These are phyloP conservation scores for Phytophthora sp. DNA, from an alignment of 352 stramenopile genomes.

Conservation along the genomic window DNA sequence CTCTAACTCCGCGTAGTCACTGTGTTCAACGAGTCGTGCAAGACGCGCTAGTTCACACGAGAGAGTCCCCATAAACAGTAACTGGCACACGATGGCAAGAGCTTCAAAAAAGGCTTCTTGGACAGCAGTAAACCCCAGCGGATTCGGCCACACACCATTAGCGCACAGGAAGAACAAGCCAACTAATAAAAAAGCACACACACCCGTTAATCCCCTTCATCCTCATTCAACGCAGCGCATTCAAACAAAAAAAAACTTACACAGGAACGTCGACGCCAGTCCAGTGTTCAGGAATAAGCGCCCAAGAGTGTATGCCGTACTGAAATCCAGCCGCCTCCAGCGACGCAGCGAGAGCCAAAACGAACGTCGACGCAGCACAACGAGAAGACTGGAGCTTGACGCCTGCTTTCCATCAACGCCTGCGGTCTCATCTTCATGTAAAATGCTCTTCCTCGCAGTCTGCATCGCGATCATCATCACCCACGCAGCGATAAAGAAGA, in stretches of 20 bases:
- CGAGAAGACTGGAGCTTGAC: constrained; percentile 6
- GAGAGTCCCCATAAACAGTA: constrained; percentile 89
- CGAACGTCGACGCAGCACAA: constrained; percentile 23
- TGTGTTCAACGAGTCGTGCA: constrained; percentile 61
- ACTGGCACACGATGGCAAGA: constrained; percentile 83
- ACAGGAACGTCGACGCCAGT: constrained; percentile 66
- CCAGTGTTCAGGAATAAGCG: constrained; percentile 53
- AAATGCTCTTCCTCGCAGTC: constrained; percentile 46
- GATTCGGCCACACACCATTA: constrained; percentile 81
- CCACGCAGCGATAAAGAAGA: constrained; percentile 84
- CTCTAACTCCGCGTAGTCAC: constrained; percentile 67
- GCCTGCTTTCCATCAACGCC: constrained; percentile 16
- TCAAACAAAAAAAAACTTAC: constrained; percentile 42
- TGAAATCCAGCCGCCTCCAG: constrained; percentile 61
- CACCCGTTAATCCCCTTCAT: constrained; percentile 4
- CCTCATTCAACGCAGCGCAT: neutral
- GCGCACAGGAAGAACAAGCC: constrained; percentile 81
- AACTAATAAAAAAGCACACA: constrained; percentile 45
- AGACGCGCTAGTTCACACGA: constrained; percentile 76
- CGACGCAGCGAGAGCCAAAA: constrained; percentile 49
- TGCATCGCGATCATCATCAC: constrained; percentile 67
- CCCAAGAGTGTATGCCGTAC: constrained; percentile 58
- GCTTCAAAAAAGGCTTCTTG: constrained; percentile 87
- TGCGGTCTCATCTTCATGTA: constrained; percentile 40
- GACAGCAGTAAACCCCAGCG: constrained; percentile 76